Base-by-base conservation (phyloP, 352 stramenopile genomes). In the Phytopythium ostracodes region DNA sequence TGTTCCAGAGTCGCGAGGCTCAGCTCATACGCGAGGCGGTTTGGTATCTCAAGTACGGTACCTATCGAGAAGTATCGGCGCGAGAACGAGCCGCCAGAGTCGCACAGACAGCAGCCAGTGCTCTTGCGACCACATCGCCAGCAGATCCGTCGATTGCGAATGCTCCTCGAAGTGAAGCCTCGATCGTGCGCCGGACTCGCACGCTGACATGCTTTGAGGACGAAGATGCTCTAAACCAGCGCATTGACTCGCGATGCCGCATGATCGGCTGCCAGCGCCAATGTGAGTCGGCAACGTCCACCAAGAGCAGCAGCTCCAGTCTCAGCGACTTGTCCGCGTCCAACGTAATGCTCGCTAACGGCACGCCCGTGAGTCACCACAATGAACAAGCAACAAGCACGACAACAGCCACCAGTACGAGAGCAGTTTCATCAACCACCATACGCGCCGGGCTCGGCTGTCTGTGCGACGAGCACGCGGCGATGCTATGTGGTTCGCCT, bases 1-100 rank as follows among this genome's bases (percentile, higher is more conserved):
- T 75, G 2, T 76, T 89, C 36, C 75, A 89, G 43, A 87, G 74
- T 24, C 38, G 75, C 8, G 79, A 91, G 17, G 69, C 79, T 0
- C 73, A 83, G 36, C 69, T 81, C 38, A 88, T 91, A 52, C 78
- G 82, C 54, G 82, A 91, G 18, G 75, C 80, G 6, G 79, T 91
- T 29, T 88, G 73, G 69, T 89, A 78, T 49, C 70, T 88, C 46
- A 81, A 81, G 50, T 59, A 81, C 35, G 79, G 71, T 9, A 65
- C 62, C 8, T 81, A 73, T 27, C 67, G 83, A 36, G 75, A 90
- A 22, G 66, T 62, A 20, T 79, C 51, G 20, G 51, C 71, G 55
- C 67, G 72, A 61, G 54, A 73, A 29, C 18, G 14, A 3, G 24
- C 44, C 20, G 2, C 2, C 22, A 24, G 46, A n/a, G 31, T 40